A percentile compares a stretch with the other conserved stretches of the same genome.
These are phyloP conservation scores for Penicillium manginii DNA, from an alignment of 495 filamentous ascomycete species.

Conservation along the genomic window DNA sequence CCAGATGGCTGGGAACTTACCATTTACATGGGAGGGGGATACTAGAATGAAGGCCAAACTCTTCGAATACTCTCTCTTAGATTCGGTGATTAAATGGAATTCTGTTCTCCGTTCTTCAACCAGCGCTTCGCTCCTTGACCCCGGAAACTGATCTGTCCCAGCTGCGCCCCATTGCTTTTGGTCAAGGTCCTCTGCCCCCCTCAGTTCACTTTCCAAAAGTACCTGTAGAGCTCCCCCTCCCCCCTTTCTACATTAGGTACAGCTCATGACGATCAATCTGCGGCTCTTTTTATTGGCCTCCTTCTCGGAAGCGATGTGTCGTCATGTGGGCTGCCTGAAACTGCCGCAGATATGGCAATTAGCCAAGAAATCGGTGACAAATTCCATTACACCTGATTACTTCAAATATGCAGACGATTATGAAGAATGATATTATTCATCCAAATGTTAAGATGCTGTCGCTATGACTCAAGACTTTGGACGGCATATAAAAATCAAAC, in stretches of 20 bases:
- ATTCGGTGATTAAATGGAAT: too few relatives aligned
- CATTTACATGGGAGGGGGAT: too few relatives aligned
- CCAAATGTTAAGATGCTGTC: conserved; percentile 2
- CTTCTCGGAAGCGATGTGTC: background rate
- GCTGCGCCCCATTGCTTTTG: background rate
- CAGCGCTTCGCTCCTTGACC: background rate
- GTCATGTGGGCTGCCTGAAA: too few relatives aligned
- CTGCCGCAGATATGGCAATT: too few relatives aligned
- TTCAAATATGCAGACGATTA: background rate
- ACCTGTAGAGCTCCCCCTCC: too few relatives aligned
- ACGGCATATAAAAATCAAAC: conserved; percentile 2
- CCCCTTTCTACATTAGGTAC: background rate
- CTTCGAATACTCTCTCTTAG: too few relatives aligned
- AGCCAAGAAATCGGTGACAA: too few relatives aligned
- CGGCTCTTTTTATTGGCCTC: background rate
- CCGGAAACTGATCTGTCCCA: background rate
- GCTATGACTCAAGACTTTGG: background rate
- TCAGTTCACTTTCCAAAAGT: background rate
- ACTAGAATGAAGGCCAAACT: too few relatives aligned
- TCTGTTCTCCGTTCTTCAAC: background rate
- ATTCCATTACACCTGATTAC: background rate
- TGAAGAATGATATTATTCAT: conserved; percentile 1
- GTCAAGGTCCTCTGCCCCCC: background rate
- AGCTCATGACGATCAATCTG: background rate
- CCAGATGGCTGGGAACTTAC: too few relatives aligned